A percentile compares a stretch with the other conserved stretches of the same genome.
These are phyloP conservation scores for Ormosia emarginata DNA, from an alignment of 306 rosid species.

Conservation along the genomic window DNA sequence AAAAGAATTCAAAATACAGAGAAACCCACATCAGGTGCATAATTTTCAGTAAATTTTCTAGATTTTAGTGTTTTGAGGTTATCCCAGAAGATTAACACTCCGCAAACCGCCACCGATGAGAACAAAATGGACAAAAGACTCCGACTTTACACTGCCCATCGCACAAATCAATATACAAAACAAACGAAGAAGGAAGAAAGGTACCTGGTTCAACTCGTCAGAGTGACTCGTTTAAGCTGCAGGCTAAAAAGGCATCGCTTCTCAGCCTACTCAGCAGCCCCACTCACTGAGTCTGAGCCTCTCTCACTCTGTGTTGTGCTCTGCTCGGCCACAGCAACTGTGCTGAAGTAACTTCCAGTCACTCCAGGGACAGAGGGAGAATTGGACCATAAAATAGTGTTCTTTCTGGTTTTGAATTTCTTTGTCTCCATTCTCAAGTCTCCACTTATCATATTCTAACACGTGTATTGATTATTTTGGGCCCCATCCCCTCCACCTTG, in stretches of 20 bases:
- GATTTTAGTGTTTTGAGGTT: not conserved
- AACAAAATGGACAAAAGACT: not conserved
- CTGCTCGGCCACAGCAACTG: not conserved
- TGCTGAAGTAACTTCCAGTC: not conserved
- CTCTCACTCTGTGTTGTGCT: not conserved
- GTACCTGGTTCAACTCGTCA: slow-evolving; percentile 6
- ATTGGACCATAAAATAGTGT: not conserved
- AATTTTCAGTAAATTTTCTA: not conserved
- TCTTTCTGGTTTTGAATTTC: slow-evolving; percentile 14
- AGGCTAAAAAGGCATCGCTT: not conserved
- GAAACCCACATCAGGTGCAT: not conserved
- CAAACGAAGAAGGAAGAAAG: not conserved
- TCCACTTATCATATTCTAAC: not conserved
- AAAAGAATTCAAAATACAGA: not conserved
- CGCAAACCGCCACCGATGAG: not conserved
- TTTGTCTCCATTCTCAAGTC: not conserved
- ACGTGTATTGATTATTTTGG: not conserved
- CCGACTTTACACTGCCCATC: not conserved
- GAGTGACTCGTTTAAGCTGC: not conserved
- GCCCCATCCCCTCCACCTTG: not conserved
- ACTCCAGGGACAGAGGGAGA: slow-evolving; percentile 8
- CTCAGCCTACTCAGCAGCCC: not conserved
- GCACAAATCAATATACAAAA: not conserved
- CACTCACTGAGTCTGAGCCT: not conserved
- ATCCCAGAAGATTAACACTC: not conserved